Conservation (phyloP, 2,329 filamentous ascomycete species). For the Fusarium xyrophilum region DNA sequence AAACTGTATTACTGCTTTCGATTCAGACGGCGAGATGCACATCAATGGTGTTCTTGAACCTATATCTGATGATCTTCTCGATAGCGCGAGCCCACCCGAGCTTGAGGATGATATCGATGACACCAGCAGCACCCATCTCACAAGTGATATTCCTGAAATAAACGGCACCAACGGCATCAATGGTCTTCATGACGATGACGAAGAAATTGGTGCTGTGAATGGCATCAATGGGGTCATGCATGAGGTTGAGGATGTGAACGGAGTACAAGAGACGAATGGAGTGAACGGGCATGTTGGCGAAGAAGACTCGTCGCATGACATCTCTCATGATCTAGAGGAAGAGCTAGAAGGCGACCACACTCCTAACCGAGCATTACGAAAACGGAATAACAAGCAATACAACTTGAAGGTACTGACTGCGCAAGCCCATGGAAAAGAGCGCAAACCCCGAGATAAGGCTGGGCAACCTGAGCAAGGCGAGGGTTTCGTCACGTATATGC, state of each 20-base stretch:
- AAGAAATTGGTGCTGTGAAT: constrained; percentile 11
- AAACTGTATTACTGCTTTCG: constrained; percentile 53
- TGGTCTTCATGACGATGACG: constrained; percentile 5
- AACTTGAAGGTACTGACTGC: constrained; percentile 67
- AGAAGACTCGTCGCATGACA: constrained; percentile 44
- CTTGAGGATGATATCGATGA: constrained; percentile 21
- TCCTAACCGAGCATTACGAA: constrained; percentile 59
- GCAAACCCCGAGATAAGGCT: constrained; percentile 48
- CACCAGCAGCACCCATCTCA: constrained; percentile 9
- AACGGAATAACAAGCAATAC: constrained; percentile 60
- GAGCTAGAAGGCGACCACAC: constrained; percentile 57
- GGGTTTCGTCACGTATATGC: constrained; percentile 55
- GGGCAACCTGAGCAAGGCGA: constrained; percentile 43
- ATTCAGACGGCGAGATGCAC: constrained; percentile 44
- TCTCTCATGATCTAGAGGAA: constrained; percentile 54
- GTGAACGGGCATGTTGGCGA: constrained; percentile 37
- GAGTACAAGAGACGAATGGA: constrained; percentile 1
- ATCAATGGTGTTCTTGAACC: constrained; percentile 37
- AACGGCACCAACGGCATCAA: constrained; percentile 10
- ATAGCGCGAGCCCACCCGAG: constrained; percentile 23
- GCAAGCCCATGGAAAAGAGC: constrained; percentile 61
- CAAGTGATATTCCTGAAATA: constrained; percentile 14
- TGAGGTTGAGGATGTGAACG: background rate
- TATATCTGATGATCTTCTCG: constrained; percentile 23
- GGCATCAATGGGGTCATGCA: constrained; percentile 17